Evolutionary conservation across 1,139 yeast genomes (phyloP).

Genomic region (Taphrina deformans): DNA sequence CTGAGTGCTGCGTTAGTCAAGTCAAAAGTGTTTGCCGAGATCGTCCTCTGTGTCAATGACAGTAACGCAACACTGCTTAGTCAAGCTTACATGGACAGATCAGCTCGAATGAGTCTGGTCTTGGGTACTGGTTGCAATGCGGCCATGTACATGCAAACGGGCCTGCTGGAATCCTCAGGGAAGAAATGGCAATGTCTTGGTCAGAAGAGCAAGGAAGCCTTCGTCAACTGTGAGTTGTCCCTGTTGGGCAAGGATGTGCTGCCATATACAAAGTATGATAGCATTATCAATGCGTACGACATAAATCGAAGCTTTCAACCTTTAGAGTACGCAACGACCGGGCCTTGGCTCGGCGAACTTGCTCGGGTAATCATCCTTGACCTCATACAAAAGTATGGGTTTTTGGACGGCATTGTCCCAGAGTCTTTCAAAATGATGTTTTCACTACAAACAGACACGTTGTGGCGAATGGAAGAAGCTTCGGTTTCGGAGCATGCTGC

Average conservation of each 20-base stretch:
- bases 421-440: constrained; percentile 41
- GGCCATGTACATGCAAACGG: constrained; percentile 35
- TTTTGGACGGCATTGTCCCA: constrained; percentile 54
- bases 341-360: constrained; percentile 85
- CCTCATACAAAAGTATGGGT: constrained; percentile 47
- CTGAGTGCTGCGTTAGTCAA: constrained; percentile 54
- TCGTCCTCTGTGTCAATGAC: constrained; percentile 84
- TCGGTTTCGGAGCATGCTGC: constrained; percentile 40
- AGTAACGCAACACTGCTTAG: constrained; percentile 83
- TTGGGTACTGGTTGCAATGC: constrained; percentile 91
- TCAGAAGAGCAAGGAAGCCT: neutral
- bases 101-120: constrained; percentile 72
- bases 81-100: constrained; percentile 64
- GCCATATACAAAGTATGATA: constrained; percentile 74
- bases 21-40: constrained; percentile 57
- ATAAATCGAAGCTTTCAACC: constrained; percentile 79
- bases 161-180: neutral
- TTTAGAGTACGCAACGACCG: constrained; percentile 82
- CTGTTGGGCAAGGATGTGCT: constrained; percentile 47
- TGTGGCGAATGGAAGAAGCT: constrained; percentile 45
- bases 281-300: constrained; percentile 61
- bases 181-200: no score
- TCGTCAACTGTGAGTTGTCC: constrained; percentile 47
- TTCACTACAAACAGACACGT: constrained; percentile 42
- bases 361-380: constrained; percentile 62